Conservation (phyloP, 352 stramenopile species). For the Lagenidium giganteum region DNA sequence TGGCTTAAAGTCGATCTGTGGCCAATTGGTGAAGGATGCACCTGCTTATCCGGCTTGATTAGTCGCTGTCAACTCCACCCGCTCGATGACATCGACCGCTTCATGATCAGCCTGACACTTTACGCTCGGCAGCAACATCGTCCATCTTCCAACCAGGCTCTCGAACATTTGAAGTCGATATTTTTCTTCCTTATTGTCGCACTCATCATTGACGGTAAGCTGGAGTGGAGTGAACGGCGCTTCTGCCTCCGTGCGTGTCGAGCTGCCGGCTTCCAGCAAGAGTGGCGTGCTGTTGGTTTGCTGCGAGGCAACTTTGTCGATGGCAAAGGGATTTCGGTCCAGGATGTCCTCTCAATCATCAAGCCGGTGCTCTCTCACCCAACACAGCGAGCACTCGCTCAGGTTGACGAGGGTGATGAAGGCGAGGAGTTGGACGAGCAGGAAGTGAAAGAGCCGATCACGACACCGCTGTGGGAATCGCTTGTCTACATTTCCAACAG, state of each 20-base stretch:
- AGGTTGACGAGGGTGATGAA: too few species aligned
- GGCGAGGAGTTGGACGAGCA: too few species aligned
- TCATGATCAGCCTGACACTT: slow-evolving; percentile 20
- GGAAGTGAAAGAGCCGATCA: too few species aligned
- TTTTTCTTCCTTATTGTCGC: slow-evolving; percentile 38
- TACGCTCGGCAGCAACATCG: slow-evolving; percentile 19
- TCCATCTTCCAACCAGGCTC: too few species aligned
- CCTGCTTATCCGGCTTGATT: slow-evolving; percentile 13
- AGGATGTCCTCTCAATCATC: too few species aligned
- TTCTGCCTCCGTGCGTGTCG: slow-evolving; percentile 36
- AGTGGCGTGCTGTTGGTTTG: slow-evolving; percentile 30
- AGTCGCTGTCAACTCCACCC: slow-evolving; percentile 21
- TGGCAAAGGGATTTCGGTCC: slow-evolving; percentile 31
- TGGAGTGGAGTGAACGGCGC: slow-evolving; percentile 34
- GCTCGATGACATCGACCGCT: slow-evolving; percentile 28
- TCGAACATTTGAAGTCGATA: slow-evolving; percentile 36
- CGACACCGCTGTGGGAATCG: too few species aligned
- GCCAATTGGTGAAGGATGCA: slow-evolving; percentile 28
- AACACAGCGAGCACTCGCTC: too few species aligned
- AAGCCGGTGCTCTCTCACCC: too few species aligned
- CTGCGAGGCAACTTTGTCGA: slow-evolving; percentile 35
- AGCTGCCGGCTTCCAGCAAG: slow-evolving; percentile 26
- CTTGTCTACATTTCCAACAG: too few species aligned
- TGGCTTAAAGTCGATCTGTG: slow-evolving; percentile 32
- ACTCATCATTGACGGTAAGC: slow-evolving; percentile 37